Base-by-base conservation (phyloP, 352 stramenopile species). In the Phytopythium kandeliae region DNA sequence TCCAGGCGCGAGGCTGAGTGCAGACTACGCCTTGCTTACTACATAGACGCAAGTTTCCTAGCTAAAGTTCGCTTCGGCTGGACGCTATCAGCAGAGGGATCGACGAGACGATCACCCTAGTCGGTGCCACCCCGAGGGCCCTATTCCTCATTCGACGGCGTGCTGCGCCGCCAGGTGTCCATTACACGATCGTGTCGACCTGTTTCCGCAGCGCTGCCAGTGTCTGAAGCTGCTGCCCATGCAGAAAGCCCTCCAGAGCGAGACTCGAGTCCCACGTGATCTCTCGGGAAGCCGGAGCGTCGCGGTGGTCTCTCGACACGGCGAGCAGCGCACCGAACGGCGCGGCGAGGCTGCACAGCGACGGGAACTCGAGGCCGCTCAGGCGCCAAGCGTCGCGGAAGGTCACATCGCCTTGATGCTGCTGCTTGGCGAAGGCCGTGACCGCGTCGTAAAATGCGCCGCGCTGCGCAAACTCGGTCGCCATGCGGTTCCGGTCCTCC, bases 401-500 rank as follows among this genome's bases (percentile, higher is more conserved):
- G 16, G 26, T 47, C 35, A 35, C 35, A 21, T 40, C 48, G 21
- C 33, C 47, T 10, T 47, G 35, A 45, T 73, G 61, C 30, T 75
- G 65, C 38, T 71, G 64, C 59, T 75, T 78, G 37, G 60, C 68
- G 13, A 54, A 58, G 33, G 63, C 40, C 9, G 47, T 74, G 40
- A 71, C 60, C 31, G 61, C 46, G n/a, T 78, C 65, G 51, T 76
- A 75, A 22, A 78, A 69, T 17, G 51, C 55, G n/a, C 67, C 60
- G 15, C 59, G 64, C 25, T 68, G 59, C 17, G 64, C 56, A 37
- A 73, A 73, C 47, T 73, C 70, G 24, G 65, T 36, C 40, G 76
- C 66, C 58, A 81, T 73, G 51, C 70, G 64, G 57, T 81, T 81
- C 45, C 70, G 67, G 35, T 81, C 70, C 17, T 78, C 67, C 4